These are phyloP conservation scores for Mycena vitilis DNA, from an alignment of 768 basidiomycete species.

Conservation along the genomic window DNA sequence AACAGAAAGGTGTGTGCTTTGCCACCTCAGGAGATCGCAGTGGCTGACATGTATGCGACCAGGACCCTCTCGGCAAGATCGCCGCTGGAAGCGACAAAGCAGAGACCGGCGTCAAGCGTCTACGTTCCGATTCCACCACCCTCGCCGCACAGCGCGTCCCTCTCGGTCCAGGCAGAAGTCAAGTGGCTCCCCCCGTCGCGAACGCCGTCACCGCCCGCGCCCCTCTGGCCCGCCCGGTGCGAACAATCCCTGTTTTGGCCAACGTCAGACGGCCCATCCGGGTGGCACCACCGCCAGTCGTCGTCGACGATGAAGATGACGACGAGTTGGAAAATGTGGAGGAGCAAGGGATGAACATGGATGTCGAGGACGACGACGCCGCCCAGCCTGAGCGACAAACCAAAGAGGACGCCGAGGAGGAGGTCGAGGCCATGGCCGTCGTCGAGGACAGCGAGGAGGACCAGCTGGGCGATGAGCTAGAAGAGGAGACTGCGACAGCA, in stretches of 20 bases:
- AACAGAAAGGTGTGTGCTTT: conserved; percentile 74
- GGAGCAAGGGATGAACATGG: conserved; percentile 69
- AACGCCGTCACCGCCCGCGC: conserved; percentile 54
- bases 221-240: conserved; percentile 36
- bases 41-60: conserved; percentile 36
- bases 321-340: conserved; percentile 52
- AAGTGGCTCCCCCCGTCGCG: conserved; percentile 56
- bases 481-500: conserved; percentile 43
- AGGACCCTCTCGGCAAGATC: conserved; percentile 64
- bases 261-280: conserved; percentile 54
- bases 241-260: conserved; percentile 36
- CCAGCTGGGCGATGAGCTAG: conserved; percentile 37
- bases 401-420: conserved; percentile 57
- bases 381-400: conserved; percentile 61
- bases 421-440: conserved; percentile 74
- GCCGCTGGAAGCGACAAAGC: conserved; percentile 74
- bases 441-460: conserved; percentile 61
- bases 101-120: conserved; percentile 71
- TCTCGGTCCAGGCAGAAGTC: conserved; percentile 67
- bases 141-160: conserved; percentile 77
- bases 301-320: conserved; percentile 54
- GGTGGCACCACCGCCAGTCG: conserved; percentile 56
- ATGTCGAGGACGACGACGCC: conserved; percentile 53
- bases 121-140: conserved; percentile 72
- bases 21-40: conserved; percentile 3